Conservation (phyloP, 345 rosid genomes). For the Eucalyptus fibrosa region DNA sequence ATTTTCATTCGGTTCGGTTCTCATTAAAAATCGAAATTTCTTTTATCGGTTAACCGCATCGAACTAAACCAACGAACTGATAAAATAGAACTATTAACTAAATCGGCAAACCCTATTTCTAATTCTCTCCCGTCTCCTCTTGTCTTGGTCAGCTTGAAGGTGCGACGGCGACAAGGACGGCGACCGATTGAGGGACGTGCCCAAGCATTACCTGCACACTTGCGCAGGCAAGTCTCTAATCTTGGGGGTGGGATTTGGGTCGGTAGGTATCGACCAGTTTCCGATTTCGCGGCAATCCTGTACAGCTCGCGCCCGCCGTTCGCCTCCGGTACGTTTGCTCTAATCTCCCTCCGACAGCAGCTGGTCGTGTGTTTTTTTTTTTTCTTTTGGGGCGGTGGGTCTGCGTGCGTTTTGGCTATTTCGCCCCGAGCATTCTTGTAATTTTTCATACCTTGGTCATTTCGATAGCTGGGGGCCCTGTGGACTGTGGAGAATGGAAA, state of each 20-base stretch:
- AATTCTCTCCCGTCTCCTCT: too few species aligned
- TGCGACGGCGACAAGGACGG: too few species aligned
- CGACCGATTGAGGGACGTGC: too few species aligned
- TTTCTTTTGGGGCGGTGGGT: background rate
- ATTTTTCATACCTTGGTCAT: background rate
- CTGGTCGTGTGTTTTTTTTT: background rate
- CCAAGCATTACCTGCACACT: too few species aligned
- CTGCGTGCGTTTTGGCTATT: background rate
- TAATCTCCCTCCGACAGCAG: background rate
- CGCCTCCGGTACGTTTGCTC: background rate
- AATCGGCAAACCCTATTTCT: too few species aligned
- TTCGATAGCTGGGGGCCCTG: background rate
- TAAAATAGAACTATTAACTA: too few species aligned
- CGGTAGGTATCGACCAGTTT: background rate
- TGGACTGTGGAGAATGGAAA: background rate
- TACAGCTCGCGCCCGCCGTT: background rate
- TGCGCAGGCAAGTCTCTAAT: background rate
- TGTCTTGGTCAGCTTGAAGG: too few species aligned
- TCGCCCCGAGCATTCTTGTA: background rate
- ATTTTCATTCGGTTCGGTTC: too few species aligned
- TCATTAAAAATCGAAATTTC: too few species aligned
- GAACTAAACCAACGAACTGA: accelerated
- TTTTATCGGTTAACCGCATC: too few species aligned
- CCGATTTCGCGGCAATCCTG: background rate
- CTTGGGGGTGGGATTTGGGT: background rate